A percentile compares a stretch with the other conserved stretches of the same genome.
These are phyloP conservation scores for Ascochyta koolunga DNA, from an alignment of 2,329 filamentous ascomycete genomes.

Conservation along the genomic window DNA sequence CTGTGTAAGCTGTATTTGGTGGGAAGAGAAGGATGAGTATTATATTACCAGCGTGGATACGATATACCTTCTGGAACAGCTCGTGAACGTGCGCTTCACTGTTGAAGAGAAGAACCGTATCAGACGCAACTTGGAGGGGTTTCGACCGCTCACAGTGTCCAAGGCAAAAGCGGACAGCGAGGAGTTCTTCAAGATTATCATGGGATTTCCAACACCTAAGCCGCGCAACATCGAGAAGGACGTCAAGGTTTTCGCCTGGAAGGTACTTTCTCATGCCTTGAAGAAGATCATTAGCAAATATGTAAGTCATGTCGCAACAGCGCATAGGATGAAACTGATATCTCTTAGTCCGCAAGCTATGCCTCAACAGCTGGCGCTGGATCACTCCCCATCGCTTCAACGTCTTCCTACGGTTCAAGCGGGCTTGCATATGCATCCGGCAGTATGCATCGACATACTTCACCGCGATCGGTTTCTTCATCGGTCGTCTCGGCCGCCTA, in stretches of 20 bases:
- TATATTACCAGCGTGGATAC: constrained; percentile 97
- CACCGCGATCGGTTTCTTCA: constrained; percentile 56
- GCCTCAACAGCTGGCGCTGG: constrained; percentile 66
- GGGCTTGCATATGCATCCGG: constrained; percentile 56
- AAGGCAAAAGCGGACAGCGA: constrained; percentile 92
- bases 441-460: constrained; percentile 55
- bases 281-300: constrained; percentile 99
- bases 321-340: constrained; percentile 43
- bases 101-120: constrained; percentile 99
- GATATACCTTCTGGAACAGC: constrained; percentile 89
- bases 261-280: constrained; percentile 80
- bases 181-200: constrained; percentile 98
- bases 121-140: constrained; percentile 91
- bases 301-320: constrained; percentile 54
- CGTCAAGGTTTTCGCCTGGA: constrained; percentile 98
- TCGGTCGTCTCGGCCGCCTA: constrained; percentile 54
- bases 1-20: constrained; percentile 97
- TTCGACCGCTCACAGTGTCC: constrained; percentile 89
- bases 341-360: constrained; percentile 67
- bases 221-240: constrained; percentile 98
- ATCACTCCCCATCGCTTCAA: constrained; percentile 48
- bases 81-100: constrained; percentile 85
- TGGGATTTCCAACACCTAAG: constrained; percentile 94
- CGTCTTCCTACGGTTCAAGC: constrained; percentile 46
- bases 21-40: constrained; percentile 88